These are phyloP conservation scores for Mortierella polycephala DNA, from an alignment of 371 early-diverging fungal genomes.

Conservation along the genomic window DNA sequence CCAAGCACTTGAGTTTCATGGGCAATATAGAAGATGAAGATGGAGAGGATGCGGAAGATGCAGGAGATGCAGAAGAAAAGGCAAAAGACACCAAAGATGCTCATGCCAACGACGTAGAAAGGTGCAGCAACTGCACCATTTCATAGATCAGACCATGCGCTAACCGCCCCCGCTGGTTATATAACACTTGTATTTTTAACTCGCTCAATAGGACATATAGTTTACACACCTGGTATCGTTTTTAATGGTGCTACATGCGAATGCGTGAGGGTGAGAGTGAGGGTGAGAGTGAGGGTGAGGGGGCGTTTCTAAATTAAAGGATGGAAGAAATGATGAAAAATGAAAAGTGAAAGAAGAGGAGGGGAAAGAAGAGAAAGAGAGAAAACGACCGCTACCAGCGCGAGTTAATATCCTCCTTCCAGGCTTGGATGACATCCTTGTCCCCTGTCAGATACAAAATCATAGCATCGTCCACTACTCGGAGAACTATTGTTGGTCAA, in stretches of 20 bases:
- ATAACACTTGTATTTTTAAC: too few relatives aligned
- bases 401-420: slow-evolving; percentile 52
- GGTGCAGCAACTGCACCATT: slow-evolving; percentile 16
- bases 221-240: too few relatives aligned
- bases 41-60: neutral
- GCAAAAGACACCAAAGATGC: neutral
- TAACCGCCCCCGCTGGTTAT: too few relatives aligned
- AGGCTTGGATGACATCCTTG: slow-evolving; percentile 38
- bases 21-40: neutral
- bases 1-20: neutral
- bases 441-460: slow-evolving; percentile 46
- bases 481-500: slow-evolving; percentile 23
- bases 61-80: neutral
- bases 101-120: slow-evolving; percentile 2
- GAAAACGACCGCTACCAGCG: slow-evolving; percentile 27
- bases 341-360: neutral
- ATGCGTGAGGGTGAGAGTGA: too few relatives aligned
- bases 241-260: too few relatives aligned
- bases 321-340: neutral
- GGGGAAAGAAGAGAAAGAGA: neutral
- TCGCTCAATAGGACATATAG: too few relatives aligned
- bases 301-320: neutral
- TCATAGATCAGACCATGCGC: neutral
- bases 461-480: slow-evolving; percentile 49
- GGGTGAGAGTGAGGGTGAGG: neutral